Conservation (phyloP, 2,329 filamentous ascomycete species). For the Mycosphaerelloides madeirae region DNA sequence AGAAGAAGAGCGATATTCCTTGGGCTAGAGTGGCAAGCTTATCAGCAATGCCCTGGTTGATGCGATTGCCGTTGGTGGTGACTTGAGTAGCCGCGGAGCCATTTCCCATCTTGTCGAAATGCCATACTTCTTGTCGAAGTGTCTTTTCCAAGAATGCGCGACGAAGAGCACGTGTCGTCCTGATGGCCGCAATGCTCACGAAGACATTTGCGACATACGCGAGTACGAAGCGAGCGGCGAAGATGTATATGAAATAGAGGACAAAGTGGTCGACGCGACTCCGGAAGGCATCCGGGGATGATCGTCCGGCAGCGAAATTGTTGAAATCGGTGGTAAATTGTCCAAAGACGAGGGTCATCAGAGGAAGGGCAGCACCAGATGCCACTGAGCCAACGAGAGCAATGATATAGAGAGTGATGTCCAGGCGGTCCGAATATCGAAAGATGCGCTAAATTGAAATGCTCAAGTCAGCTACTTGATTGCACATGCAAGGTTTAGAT, state of each 20-base stretch:
- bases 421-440: constrained; percentile 27
- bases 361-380: constrained; percentile 43
- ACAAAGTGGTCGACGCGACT: constrained; percentile 35
- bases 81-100: constrained; percentile 40
- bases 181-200: constrained; percentile 49
- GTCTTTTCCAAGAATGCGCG: constrained; percentile 61
- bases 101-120: constrained; percentile 56
- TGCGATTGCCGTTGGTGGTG: constrained; percentile 32
- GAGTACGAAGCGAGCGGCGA: constrained; percentile 60
- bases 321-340: constrained; percentile 47
- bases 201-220: constrained; percentile 50
- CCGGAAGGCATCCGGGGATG: constrained; percentile 17
- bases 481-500: not conserved
- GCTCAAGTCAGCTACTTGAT: not conserved
- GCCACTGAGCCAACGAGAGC: constrained; percentile 36
- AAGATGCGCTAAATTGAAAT: constrained; percentile 24
- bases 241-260: constrained; percentile 66
- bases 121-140: constrained; percentile 62
- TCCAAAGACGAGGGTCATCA: constrained; percentile 51
- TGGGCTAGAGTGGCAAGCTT: constrained; percentile 35
- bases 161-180: constrained; percentile 48
- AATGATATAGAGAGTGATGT: constrained; percentile 27
- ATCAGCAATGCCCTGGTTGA: constrained; percentile 40
- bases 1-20: constrained; percentile 36
- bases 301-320: constrained; percentile 31